Conservation (phyloP, 208 protist species). For the Acanthamoeba castellanii region DNA sequence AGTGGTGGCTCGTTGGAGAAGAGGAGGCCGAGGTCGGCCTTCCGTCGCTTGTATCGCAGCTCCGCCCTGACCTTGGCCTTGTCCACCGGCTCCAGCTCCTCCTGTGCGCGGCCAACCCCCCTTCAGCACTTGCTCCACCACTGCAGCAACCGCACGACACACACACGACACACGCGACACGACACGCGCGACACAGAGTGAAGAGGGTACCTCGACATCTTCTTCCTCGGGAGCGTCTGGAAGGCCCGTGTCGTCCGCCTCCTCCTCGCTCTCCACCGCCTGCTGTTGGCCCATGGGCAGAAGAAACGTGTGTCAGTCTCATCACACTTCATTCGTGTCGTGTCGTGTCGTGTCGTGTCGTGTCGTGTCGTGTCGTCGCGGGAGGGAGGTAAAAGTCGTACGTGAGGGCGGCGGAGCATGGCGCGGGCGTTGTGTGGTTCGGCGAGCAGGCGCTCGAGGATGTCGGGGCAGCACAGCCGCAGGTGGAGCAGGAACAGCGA, state of each 20-base stretch:
- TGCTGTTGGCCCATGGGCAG: background rate
- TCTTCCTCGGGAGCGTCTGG: background rate
- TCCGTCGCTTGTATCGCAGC: constrained; percentile 21
- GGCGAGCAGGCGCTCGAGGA: background rate
- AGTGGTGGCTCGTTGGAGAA: constrained; percentile 9
- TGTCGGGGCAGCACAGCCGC: constrained; percentile 1
- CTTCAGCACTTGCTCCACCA: background rate
- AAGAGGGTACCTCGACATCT: background rate
- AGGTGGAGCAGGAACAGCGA: background rate
- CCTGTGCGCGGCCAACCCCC: background rate
- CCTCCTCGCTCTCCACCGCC: background rate
- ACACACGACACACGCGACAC: too few species aligned
- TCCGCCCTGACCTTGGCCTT: constrained; percentile 4
- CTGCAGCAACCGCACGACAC: too few species aligned
- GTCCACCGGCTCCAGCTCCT: constrained; percentile 3
- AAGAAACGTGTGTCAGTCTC: background rate
- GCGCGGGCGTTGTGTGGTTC: background rate
- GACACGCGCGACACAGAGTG: too few species aligned
- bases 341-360: too few species aligned
- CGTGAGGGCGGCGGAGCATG: background rate
- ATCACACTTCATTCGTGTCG: too few species aligned
- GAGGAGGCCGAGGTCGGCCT: background rate
- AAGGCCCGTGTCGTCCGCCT: background rate
- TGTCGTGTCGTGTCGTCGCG: too few species aligned
- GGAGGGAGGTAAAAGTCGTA: background rate